A percentile compares a stretch with the other conserved stretches of the same genome.
phyloP scores from a whole-genome alignment of 148 eudicot genomes.

The Pharnaceum exiguum region DNA sequence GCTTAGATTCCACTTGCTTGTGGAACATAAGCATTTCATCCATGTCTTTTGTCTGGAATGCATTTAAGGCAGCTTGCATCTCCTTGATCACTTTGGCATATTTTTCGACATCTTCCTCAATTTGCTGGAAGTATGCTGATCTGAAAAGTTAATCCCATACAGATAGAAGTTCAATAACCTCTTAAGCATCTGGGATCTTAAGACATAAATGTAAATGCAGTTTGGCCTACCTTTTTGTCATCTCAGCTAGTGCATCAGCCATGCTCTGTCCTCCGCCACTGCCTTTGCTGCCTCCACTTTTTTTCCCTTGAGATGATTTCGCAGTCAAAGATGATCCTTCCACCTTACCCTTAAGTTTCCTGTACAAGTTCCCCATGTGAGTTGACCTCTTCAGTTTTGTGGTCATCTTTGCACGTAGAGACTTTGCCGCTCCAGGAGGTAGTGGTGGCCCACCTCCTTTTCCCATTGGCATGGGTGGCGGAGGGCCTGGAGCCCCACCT shows the following conservation, averaged over 20 bases:
- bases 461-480: conserved; percentile 39
- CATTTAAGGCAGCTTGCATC: conserved; percentile 40
- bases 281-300: conserved; percentile 32
- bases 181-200: too few relatives aligned
- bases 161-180: too few relatives aligned
- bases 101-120: conserved; percentile 80
- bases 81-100: conserved; percentile 58
- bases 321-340: conserved; percentile 72
- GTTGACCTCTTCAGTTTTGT: conserved; percentile 86
- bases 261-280: conserved; percentile 75
- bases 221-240: conserved; percentile 70
- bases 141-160: too few relatives aligned
- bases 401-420: conserved; percentile 51
- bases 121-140: conserved; percentile 86
- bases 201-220: background rate
- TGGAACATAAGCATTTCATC: conserved; percentile 77
- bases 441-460: conserved; percentile 66
- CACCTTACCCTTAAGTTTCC: conserved; percentile 79
- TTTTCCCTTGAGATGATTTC: conserved; percentile 53
- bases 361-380: conserved; percentile 81
- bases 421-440: conserved; percentile 47
- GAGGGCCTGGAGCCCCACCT: conserved; percentile 41
- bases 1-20: conserved; percentile 64
- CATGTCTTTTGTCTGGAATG: conserved; percentile 87
- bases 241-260: conserved; percentile 98